These are phyloP conservation scores for Pyrenophora teres DNA, from an alignment of 2,329 filamentous ascomycete species.

Conservation along the genomic window DNA sequence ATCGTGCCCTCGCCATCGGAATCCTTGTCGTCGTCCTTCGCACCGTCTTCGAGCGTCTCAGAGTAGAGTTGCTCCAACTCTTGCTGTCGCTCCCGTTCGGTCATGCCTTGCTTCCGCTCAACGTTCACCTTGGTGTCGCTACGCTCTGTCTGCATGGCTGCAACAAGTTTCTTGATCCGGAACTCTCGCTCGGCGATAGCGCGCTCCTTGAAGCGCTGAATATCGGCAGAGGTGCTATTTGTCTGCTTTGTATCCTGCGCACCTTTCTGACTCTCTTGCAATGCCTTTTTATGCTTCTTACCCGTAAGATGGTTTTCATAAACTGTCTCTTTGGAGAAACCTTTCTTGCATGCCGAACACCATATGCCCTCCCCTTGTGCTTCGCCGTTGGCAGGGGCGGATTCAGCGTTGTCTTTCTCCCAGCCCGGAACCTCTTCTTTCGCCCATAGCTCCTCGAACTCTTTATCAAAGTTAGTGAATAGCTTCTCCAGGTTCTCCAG, in stretches of 20 bases:
- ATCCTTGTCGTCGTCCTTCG: slow-evolving; percentile 68
- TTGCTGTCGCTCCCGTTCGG: slow-evolving; percentile 90
- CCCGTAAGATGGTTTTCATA: slow-evolving; percentile 87
- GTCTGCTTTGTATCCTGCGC: slow-evolving; percentile 21
- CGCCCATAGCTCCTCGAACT: slow-evolving; percentile 84
- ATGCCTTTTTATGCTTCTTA: slow-evolving; percentile 90
- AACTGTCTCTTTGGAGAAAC: slow-evolving; percentile 94
- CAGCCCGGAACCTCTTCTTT: slow-evolving; percentile 80
- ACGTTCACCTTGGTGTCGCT: slow-evolving; percentile 92
- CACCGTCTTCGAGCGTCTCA: slow-evolving; percentile 59
- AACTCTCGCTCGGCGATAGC: slow-evolving; percentile 89
- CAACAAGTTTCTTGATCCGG: slow-evolving; percentile 77
- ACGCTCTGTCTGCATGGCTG: slow-evolving; percentile 83
- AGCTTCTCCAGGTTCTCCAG: slow-evolving; percentile 84
- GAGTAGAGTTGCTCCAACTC: slow-evolving; percentile 86
- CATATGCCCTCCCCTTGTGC: slow-evolving; percentile 71
- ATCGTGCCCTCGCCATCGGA: slow-evolving; percentile 77
- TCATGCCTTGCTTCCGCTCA: slow-evolving; percentile 96
- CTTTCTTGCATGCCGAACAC: slow-evolving; percentile 91
- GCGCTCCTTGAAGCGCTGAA: slow-evolving; percentile 72
- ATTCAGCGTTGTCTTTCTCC: slow-evolving; percentile 58
- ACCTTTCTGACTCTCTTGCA: slow-evolving; percentile 57
- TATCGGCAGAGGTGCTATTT: slow-evolving; percentile 26
- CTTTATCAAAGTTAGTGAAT: slow-evolving; percentile 74
- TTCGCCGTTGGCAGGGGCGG: slow-evolving; percentile 55